Percentiles rank a stretch among this genome's conserved stretches.
These are phyloP conservation scores for Volvox carteri DNA, from an alignment of 163 green algal genomes.

Conservation along the genomic window DNA sequence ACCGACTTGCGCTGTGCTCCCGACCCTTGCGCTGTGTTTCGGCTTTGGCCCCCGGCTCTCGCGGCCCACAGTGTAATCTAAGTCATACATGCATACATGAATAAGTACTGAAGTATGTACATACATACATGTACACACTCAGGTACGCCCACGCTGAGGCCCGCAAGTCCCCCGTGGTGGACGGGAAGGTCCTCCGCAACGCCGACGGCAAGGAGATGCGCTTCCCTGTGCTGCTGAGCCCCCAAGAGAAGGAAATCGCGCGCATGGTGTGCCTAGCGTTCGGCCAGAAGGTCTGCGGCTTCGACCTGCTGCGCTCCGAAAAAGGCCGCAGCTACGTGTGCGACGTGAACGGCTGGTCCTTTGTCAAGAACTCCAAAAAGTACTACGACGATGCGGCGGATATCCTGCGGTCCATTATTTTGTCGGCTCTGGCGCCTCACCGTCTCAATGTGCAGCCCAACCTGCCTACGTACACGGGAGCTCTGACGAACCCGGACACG, in stretches of 20 bases:
- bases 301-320: slow-evolving; percentile 96
- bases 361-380: slow-evolving; percentile 99
- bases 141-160: slow-evolving; percentile 98
- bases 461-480: slow-evolving; percentile 9
- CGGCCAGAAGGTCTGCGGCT: slow-evolving; percentile 96
- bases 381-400: slow-evolving; percentile 90
- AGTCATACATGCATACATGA: no score
- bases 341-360: slow-evolving; percentile 99
- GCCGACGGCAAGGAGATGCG: slow-evolving; percentile 97
- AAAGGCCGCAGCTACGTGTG: slow-evolving; percentile 92
- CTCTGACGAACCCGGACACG: slow-evolving; percentile 40
- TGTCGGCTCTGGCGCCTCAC: slow-evolving; percentile 85
- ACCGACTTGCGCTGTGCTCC: no score
- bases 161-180: slow-evolving; percentile 96
- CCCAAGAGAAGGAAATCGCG: slow-evolving; percentile 98
- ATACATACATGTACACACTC: no score
- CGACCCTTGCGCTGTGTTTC: no score
- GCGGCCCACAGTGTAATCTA: no score
- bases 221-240: slow-evolving; percentile 96
- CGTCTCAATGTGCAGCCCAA: slow-evolving; percentile 68
- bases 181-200: slow-evolving; percentile 94
- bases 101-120: no score
- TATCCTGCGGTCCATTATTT: slow-evolving; percentile 87
- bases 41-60: no score
- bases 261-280: slow-evolving; percentile 95